Evolutionary conservation across 2,329 filamentous ascomycete species (phyloP).

Genomic region (Xylariaceae sp.): DNA sequence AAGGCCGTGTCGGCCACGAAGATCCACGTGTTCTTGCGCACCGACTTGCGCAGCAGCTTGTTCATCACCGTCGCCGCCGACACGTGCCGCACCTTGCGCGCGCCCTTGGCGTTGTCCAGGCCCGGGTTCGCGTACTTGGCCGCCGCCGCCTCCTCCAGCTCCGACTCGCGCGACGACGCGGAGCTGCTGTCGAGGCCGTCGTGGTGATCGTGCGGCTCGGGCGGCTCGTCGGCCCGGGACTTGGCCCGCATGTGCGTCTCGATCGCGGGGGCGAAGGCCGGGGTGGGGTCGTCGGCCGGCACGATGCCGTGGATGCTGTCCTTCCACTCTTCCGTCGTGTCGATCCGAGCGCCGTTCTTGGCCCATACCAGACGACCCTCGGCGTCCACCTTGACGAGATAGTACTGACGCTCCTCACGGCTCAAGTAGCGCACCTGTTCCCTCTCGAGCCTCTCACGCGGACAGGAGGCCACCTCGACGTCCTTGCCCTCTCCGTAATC

Average conservation of each 20-base stretch:
- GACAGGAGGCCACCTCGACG: constrained; percentile 63
- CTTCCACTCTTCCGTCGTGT: constrained; percentile 66
- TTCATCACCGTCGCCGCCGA: constrained; percentile 69
- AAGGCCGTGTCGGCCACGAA: constrained; percentile 85
- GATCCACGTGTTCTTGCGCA: constrained; percentile 87
- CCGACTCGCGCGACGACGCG: constrained; percentile 34
- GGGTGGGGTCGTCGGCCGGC: constrained; percentile 50
- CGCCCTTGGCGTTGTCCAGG: constrained; percentile 52
- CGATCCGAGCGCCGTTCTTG: constrained; percentile 71
- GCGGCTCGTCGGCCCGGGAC: constrained; percentile 17
- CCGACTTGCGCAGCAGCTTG: constrained; percentile 67
- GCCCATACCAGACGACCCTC: constrained; percentile 78
- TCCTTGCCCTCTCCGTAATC: constrained; percentile 70
- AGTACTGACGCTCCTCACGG: constrained; percentile 72
- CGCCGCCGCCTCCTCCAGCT: constrained; percentile 51
- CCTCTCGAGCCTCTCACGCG: constrained; percentile 64
- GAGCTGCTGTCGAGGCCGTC: constrained; percentile 12
- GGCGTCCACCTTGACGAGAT: constrained; percentile 68
- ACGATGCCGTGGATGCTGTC: constrained; percentile 75
- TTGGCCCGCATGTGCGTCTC: constrained; percentile 18
- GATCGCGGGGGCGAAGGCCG: constrained; percentile 37
- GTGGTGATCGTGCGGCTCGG: constrained; percentile 12
- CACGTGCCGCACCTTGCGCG: constrained; percentile 50
- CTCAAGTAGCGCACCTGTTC: constrained; percentile 80
- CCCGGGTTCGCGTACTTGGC: constrained; percentile 59